Evolutionary conservation across 2,329 filamentous ascomycete species (phyloP).

Genomic region (Fonsecaea erecta): DNA sequence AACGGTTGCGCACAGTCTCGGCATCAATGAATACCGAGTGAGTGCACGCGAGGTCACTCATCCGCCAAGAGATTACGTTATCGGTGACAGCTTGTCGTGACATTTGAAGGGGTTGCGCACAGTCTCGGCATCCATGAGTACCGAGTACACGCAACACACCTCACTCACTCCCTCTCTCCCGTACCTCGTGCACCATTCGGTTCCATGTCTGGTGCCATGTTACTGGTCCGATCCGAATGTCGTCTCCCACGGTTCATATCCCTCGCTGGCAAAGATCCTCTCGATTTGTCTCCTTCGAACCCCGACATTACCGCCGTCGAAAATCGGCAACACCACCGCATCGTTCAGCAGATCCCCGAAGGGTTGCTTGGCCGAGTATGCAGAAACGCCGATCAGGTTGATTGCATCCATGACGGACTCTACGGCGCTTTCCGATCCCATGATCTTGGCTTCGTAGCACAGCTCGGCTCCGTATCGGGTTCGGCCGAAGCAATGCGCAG

Average conservation of each 20-base stretch:
- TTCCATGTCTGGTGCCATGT: neutral
- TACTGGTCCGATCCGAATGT: slow-evolving; percentile 26
- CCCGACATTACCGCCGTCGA: slow-evolving; percentile 61
- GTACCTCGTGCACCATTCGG: neutral
- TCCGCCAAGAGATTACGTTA: no score
- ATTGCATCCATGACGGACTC: slow-evolving; percentile 57
- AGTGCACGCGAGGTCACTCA: no score
- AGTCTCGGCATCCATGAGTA: neutral
- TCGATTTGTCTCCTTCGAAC: slow-evolving; percentile 53
- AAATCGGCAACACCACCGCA: slow-evolving; percentile 55
- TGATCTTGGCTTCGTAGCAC: slow-evolving; percentile 58
- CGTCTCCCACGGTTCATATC: slow-evolving; percentile 54
- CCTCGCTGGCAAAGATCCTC: slow-evolving; percentile 44
- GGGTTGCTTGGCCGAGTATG: slow-evolving; percentile 50
- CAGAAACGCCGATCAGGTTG: slow-evolving; percentile 57
- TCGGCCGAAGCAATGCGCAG: slow-evolving; percentile 51
- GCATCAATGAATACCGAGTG: no score
- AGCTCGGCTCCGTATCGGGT: slow-evolving; percentile 52
- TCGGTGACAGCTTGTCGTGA: neutral
- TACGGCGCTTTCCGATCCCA: slow-evolving; percentile 56
- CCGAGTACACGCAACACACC: no score
- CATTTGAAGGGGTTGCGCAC: neutral
- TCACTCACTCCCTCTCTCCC: neutral
- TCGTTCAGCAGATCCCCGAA: slow-evolving; percentile 53
- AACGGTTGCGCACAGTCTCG: neutral